Conservation (phyloP, 768 basidiomycete genomes). For the Leccinum disarticulatum region DNA sequence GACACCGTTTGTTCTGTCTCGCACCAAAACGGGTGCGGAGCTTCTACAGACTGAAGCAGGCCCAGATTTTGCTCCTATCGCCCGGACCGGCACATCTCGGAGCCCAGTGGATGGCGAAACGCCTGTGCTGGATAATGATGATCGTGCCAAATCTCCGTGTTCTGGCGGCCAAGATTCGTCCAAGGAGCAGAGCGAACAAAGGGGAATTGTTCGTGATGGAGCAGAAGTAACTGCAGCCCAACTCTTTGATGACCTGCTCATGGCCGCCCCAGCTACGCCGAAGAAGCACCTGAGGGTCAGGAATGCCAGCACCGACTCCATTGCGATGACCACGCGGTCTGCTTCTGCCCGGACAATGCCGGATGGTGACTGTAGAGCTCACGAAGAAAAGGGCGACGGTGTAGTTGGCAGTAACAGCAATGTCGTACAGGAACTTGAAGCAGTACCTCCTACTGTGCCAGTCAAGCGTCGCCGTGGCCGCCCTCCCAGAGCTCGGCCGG, state of each 20-base stretch:
- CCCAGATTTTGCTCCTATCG: conserved; percentile 12
- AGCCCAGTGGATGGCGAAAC: conserved; percentile 25
- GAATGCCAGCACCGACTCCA: conserved; percentile 16
- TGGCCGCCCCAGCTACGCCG: conserved; percentile 21
- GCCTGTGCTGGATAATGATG: conserved; percentile 18
- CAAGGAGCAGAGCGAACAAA: conserved; percentile 19
- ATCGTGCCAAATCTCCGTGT: conserved; percentile 18
- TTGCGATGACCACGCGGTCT: conserved; percentile 19
- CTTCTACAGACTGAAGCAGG: conserved; percentile 23
- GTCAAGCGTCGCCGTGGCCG: conserved; percentile 37
- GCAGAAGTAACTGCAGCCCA: conserved; percentile 27
- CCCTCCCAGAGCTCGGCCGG: conserved; percentile 26
- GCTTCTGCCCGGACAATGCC: conserved; percentile 19
- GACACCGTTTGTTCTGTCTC: conserved; percentile 84
- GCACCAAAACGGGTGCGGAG: conserved; percentile 35
- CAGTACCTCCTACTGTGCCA: conserved; percentile 2
- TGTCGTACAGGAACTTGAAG: conserved; percentile 8
- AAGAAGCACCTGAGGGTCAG: conserved; percentile 20
- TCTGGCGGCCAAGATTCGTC: conserved; percentile 11
- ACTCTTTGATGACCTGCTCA: conserved; percentile 33
- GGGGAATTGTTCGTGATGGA: conserved; percentile 1
- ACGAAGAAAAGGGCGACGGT: conserved; percentile 8
- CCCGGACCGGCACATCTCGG: conserved; percentile 11
- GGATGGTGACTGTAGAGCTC: conserved; percentile 11
- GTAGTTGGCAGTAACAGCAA: conserved; percentile 7